A percentile compares a stretch with the other conserved stretches of the same genome.
Evolutionary conservation across 305 asterid species (phyloP).

Genomic region (Solanum hybrid): DNA sequence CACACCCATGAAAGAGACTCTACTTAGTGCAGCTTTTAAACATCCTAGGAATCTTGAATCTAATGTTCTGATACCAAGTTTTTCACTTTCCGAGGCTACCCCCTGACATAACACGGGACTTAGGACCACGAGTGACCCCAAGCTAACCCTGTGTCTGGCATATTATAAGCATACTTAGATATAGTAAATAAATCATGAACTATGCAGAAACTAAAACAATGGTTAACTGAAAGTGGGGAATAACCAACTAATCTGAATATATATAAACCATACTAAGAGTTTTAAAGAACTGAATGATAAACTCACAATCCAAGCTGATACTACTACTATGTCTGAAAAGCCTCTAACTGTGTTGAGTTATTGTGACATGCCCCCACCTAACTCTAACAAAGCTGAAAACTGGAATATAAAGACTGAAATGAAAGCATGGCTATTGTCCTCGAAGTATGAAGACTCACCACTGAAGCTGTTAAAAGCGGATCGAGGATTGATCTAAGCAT

Average conservation of each 20-base stretch:
- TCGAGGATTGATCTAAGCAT: no score
- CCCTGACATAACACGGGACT: no score
- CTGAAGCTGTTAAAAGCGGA: not conserved
- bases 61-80: no score
- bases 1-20: no score
- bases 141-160: no score
- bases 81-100: no score
- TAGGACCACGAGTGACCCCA: no score
- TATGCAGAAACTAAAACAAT: not conserved
- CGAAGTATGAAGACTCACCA: not conserved
- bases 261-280: not conserved
- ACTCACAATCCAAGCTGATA: not conserved
- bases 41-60: no score
- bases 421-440: not conserved
- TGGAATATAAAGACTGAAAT: not conserved
- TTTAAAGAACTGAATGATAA: not conserved
- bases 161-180: not conserved
- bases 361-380: not conserved
- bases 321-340: not conserved
- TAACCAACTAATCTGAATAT: not conserved
- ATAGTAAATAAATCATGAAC: no score
- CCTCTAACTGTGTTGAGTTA: not conserved
- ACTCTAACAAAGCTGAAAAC: not conserved
- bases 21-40: no score
- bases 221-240: not conserved